Base-by-base conservation (phyloP, 768 basidiomycete species). In the Polyporus arcularius region DNA sequence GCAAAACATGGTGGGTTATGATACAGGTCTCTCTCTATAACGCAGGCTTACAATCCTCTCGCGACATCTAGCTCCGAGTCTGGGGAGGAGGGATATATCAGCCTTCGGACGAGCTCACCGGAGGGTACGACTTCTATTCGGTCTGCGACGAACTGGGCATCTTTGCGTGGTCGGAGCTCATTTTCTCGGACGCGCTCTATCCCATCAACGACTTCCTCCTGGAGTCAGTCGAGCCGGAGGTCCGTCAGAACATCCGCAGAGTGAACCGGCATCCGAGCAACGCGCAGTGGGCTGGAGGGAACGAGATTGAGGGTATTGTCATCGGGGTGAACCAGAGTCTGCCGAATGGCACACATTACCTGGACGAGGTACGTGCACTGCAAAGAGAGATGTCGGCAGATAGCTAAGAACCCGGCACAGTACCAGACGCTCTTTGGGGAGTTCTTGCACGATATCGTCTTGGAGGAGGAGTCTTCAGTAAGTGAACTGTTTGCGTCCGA, bases 281-380 rank as follows among this genome's bases (percentile, higher is more conserved):
- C 63, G 80, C 71, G 3, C 84, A 85, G 55, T 85, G 85, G 83
- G 84, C 84, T 10, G 83, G 82, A 9, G 83, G 84, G n/a, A 85
- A 86, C 69, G 83, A 85, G 67, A 84, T 85, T 49, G 84, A 85
- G 65, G 82, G 79, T 0, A 85, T 85, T 42, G 81, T 80, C 11
- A 74, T 77, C 45, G 55, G 28, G 8, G 76, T 75, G 7, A 78
- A 77, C 60, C 58, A 64, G 9, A 72, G 69, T 2, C 60, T 77
- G 10, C 63, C 73, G 16, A 82, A 81, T 56, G 83, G 78, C n/a
- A 78, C 75, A 2, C 78, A 80, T 68, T 83, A 76, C 58, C 69
- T 85, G 53, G 74, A 84, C 56, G 81, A 84, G 75, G 80, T 82
- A 38, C 3, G 74, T 65, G 26, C 2, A 2, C 26, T 21, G 10